Percentiles rank a stretch among this genome's conserved stretches.
phyloP scores from a whole-genome alignment of 1,284 basidiomycete species.

The Ustilago cynodontis region DNA sequence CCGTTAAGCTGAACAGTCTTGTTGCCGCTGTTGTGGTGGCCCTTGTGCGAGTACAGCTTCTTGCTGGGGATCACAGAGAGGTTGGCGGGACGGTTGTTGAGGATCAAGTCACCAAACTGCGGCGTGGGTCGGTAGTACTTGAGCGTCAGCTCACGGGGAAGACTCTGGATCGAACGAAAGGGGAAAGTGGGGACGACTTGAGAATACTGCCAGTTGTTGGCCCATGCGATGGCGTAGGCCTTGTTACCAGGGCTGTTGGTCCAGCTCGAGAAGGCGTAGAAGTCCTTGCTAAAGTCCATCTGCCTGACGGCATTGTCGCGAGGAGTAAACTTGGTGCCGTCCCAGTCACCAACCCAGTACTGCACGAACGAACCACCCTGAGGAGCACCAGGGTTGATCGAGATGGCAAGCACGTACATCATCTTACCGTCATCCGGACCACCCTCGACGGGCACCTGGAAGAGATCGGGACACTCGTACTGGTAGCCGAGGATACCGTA shows the following conservation, averaged over 20 bases:
- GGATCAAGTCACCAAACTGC: conserved; percentile 62
- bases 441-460: conserved; percentile 68
- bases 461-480: conserved; percentile 71
- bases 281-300: conserved; percentile 71
- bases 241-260: conserved; percentile 59
- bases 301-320: conserved; percentile 67
- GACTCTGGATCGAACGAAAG: conserved; percentile 70
- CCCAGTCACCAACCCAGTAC: conserved; percentile 71
- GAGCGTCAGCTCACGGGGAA: conserved; percentile 66
- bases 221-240: conserved; percentile 70
- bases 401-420: conserved; percentile 55
- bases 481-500: conserved; percentile 68
- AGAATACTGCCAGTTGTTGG: conserved; percentile 72
- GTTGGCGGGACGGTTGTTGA: conserved; percentile 67
- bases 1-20: conserved; percentile 59
- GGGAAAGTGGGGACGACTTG: conserved; percentile 70
- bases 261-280: conserved; percentile 71
- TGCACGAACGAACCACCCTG: conserved; percentile 70
- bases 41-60: conserved; percentile 32
- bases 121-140: conserved; percentile 63
- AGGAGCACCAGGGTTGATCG: conserved; percentile 64
- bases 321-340: conserved; percentile 70
- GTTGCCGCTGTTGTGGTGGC: conserved; percentile 41
- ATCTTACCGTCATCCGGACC: conserved; percentile 58
- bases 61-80: conserved; percentile 55